Percentiles rank a stretch among this genome's conserved stretches.
Conservation (phyloP, 192 early-diverging fungal species). For the Pecoramyces ruminantium region DNA sequence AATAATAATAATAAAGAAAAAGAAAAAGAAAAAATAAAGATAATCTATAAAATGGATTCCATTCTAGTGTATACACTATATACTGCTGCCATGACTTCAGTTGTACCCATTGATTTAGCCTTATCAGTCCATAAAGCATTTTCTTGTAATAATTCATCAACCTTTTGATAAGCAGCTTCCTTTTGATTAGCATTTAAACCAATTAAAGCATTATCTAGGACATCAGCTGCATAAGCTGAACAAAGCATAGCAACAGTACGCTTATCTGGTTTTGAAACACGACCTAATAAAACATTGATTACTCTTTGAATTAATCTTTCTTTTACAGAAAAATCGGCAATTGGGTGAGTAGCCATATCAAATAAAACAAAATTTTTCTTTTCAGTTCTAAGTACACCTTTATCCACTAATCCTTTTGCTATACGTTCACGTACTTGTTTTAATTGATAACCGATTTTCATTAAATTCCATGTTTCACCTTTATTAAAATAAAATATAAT, state of each 20-base stretch:
- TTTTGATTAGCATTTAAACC: conserved; percentile 68
- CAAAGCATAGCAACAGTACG: conserved; percentile 79
- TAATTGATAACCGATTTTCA: conserved; percentile 91
- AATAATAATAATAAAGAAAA: neutral
- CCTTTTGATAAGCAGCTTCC: conserved; percentile 71
- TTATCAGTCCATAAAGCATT: conserved; percentile 47
- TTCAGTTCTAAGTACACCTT: conserved; percentile 88
- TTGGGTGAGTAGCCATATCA: conserved; percentile 95
- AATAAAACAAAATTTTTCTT: conserved; percentile 91
- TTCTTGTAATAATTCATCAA: conserved; percentile 78
- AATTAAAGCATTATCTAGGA: conserved; percentile 85
- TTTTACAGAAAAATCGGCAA: conserved; percentile 72
- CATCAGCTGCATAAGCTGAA: conserved; percentile 90
- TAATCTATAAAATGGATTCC: conserved; percentile 53
- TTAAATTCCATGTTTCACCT: conserved; percentile 98
- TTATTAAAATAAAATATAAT: too few species aligned
- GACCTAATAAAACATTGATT: conserved; percentile 59
- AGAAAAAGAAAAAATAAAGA: neutral
- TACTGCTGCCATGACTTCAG: conserved; percentile 57
- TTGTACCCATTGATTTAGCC: conserved; percentile 21
- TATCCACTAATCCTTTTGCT: conserved; percentile 95
- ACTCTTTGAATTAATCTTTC: conserved; percentile 71
- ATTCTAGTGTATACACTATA: conserved; percentile 75
- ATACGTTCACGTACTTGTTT: conserved; percentile 94
- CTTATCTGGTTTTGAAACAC: conserved; percentile 26